These are phyloP conservation scores for Colletotrichum karsti DNA, from an alignment of 2,329 filamentous ascomycete species.

Conservation along the genomic window DNA sequence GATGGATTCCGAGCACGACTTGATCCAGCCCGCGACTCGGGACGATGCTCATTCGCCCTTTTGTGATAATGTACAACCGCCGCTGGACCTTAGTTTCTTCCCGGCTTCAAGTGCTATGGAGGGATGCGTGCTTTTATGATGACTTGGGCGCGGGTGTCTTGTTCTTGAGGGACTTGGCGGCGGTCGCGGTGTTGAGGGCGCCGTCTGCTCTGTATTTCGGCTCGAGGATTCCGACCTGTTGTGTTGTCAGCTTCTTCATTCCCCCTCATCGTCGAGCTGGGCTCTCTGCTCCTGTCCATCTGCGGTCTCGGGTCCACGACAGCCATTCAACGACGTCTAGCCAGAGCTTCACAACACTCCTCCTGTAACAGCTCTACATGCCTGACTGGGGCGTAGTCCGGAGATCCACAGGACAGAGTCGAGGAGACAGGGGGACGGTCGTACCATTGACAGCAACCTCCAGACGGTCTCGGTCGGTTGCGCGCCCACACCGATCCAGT, in stretches of 20 bases:
- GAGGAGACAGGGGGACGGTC: constrained; percentile 30
- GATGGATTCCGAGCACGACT: too few species aligned
- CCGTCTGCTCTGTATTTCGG: constrained; percentile 40
- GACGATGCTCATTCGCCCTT: too few species aligned
- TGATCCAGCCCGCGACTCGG: too few species aligned
- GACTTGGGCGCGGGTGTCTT: not conserved
- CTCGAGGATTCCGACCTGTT: constrained; percentile 49
- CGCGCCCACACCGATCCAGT: constrained; percentile 97
- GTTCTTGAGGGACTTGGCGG: constrained; percentile 24
- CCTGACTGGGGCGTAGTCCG: too few species aligned
- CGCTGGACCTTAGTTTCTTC: not conserved
- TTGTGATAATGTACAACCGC: not conserved
- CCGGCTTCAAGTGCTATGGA: not conserved
- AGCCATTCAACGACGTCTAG: too few species aligned
- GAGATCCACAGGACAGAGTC: too few species aligned
- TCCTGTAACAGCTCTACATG: too few species aligned
- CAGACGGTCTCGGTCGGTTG: constrained; percentile 92
- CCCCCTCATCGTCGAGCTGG: too few species aligned
- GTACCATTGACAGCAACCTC: constrained; percentile 84
- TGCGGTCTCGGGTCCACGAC: too few species aligned
- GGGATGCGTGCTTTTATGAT: not conserved
- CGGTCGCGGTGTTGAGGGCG: constrained; percentile 15
- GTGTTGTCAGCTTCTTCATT: not conserved
- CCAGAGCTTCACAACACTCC: too few species aligned
- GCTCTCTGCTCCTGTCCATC: not conserved